Evolutionary conservation across 495 filamentous ascomycete species (phyloP), one percentile per base, ranked within the genome.

Genomic region (Tuber magnatum): DNA sequence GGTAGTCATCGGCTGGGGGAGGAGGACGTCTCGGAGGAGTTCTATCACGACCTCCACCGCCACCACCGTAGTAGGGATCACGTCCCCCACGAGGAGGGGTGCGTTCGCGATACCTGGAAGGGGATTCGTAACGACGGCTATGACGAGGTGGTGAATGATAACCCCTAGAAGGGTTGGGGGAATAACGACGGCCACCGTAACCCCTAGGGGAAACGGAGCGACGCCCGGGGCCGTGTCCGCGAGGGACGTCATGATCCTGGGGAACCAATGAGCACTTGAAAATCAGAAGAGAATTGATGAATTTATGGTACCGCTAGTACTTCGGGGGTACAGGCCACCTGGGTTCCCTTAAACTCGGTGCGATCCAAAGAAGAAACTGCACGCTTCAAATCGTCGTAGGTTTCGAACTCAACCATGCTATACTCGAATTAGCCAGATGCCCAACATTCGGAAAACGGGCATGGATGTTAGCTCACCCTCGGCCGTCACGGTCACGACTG

Each of bases 401-500:
- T 97, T 85, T 99, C 96, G 81, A 97, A 99, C 83, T 99, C 95
- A 80, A 99, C 95, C 84, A 97, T 97, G 83, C 96, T 98, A 85
- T 74, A 86, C 83, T 75, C 18, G 68, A 70, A 22, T 76, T 35
- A 76, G 73, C n/a, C 14, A 48, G 42, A 28, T 39, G 10, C 4
- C 12, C 12, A 79, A 32, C 38, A 51, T 43, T 7, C 56, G 39
- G 41, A 43, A 42, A 75, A 28, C 42, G 73, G 43, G 24, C 44
- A 70, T 71, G n/a, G 39, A 74, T 71, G 76, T 70, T 72, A 76
- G 88, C 93, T 85, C 84, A 98, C 96, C 95, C 95, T 89, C 91
- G 92, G 77, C 94, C 93, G 84, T 93, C 92, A 77, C 92, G 92
- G 80, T 97, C 95, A 82, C 95, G 93, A 83, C 91, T 91, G 41